Evolutionary conservation across 1,139 yeast genomes (phyloP).

Genomic region (Candida albicans): DNA sequence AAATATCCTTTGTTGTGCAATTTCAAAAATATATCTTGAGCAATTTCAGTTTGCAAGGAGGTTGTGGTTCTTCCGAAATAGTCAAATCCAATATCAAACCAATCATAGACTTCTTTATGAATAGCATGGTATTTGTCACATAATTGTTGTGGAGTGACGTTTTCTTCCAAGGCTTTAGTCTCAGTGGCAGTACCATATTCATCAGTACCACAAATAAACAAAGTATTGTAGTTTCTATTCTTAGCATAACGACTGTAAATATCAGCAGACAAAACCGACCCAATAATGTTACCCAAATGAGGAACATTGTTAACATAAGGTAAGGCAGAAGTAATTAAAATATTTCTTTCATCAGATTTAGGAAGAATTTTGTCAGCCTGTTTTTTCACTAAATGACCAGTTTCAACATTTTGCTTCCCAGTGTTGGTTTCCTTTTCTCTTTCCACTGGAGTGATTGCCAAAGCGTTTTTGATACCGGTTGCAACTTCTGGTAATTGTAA

Average conservation of each 20-base stretch:
- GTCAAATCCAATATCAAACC: slow-evolving; percentile 96
- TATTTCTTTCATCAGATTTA: slow-evolving; percentile 68
- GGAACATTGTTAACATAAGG: slow-evolving; percentile 99
- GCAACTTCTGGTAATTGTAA: slow-evolving; percentile 34
- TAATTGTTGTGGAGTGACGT: slow-evolving; percentile 79
- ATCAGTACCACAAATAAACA: slow-evolving; percentile 94
- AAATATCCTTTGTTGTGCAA: slow-evolving; percentile 71
- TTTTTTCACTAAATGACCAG: slow-evolving; percentile 40
- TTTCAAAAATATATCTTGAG: slow-evolving; percentile 86
- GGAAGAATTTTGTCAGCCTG: slow-evolving; percentile 49
- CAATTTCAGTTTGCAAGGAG: slow-evolving; percentile 85
- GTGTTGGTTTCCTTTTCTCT: slow-evolving; percentile 54
- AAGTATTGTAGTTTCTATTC: slow-evolving; percentile 82
- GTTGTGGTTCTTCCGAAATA: slow-evolving; percentile 97
- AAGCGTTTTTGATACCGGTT: slow-evolving; percentile 39
- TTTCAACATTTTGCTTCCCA: slow-evolving; percentile 51
- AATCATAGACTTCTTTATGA: slow-evolving; percentile 88
- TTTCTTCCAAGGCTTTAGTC: slow-evolving; percentile 94
- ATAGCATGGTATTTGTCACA: slow-evolving; percentile 88
- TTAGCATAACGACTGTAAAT: slow-evolving; percentile 89
- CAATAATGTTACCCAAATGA: slow-evolving; percentile 94
- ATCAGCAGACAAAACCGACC: slow-evolving; percentile 93
- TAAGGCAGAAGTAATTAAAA: slow-evolving; percentile 89
- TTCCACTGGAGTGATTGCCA: slow-evolving; percentile 41
- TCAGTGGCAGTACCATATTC: slow-evolving; percentile 99